Conservation (phyloP, 1,284 basidiomycete genomes). For the Ustilago cynodontis region DNA sequence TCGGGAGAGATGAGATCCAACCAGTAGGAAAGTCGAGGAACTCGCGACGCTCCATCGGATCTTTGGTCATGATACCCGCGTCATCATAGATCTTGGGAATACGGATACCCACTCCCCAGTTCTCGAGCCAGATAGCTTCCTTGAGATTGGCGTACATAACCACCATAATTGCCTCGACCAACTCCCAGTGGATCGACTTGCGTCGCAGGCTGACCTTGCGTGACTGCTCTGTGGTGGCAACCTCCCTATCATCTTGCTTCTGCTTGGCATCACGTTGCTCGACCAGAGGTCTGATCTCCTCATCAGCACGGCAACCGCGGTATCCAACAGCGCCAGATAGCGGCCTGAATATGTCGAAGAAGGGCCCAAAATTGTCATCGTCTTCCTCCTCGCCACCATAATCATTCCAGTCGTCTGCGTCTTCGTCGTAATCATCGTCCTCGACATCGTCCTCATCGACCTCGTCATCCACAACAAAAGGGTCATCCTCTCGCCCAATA, state of each 20-base stretch:
- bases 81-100: slow-evolving; percentile 45
- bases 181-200: slow-evolving; percentile 55
- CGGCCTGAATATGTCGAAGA: slow-evolving; percentile 29
- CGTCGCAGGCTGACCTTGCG: slow-evolving; percentile 18
- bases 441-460: slow-evolving; percentile 20
- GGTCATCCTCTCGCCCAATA: neutral
- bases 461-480: slow-evolving; percentile 6
- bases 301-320: slow-evolving; percentile 28
- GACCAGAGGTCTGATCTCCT: slow-evolving; percentile 26
- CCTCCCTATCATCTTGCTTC: neutral
- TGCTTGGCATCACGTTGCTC: slow-evolving; percentile 8
- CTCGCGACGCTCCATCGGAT: slow-evolving; percentile 45
- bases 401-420: slow-evolving; percentile 35
- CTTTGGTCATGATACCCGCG: slow-evolving; percentile 14
- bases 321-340: slow-evolving; percentile 22
- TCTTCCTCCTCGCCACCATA: slow-evolving; percentile 16
- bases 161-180: slow-evolving; percentile 57
- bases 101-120: slow-evolving; percentile 55
- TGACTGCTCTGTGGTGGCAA: neutral
- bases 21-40: slow-evolving; percentile 40
- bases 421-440: slow-evolving; percentile 39
- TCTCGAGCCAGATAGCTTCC: slow-evolving; percentile 51
- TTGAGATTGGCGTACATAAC: slow-evolving; percentile 58
- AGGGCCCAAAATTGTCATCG: slow-evolving; percentile 23
- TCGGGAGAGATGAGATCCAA: slow-evolving; percentile 37